A percentile compares a stretch with the other conserved stretches of the same genome.
Evolutionary conservation across 2,329 filamentous ascomycete species (phyloP).

Genomic region (Colletotrichum neosansevieriae): DNA sequence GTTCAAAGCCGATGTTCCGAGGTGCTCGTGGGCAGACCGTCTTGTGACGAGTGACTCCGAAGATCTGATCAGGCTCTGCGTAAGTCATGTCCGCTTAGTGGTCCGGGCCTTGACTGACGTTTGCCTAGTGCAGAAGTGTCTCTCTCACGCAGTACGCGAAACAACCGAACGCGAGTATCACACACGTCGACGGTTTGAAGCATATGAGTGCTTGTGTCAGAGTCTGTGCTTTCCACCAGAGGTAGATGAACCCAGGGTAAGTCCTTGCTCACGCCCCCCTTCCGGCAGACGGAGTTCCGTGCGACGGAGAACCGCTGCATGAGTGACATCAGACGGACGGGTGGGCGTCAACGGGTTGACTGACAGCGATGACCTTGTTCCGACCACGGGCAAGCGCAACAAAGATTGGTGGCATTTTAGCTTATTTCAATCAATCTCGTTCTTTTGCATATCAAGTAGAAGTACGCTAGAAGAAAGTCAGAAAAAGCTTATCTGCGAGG

Average conservation of each 20-base stretch:
- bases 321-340: slow-evolving; percentile 10
- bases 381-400: not conserved
- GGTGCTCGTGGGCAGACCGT: not conserved
- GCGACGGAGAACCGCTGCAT: not conserved
- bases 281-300: not conserved
- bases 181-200: slow-evolving; percentile 12
- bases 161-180: not conserved
- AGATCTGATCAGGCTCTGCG: too few species aligned
- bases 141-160: too few species aligned
- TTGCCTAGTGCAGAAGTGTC: not conserved
- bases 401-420: not conserved
- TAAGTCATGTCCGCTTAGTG: too few species aligned
- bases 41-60: too few species aligned
- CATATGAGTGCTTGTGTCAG: not conserved
- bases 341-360: not conserved
- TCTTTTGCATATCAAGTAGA: not conserved
- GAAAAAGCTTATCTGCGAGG: slow-evolving; percentile 7
- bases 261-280: not conserved
- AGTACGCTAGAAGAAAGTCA: not conserved
- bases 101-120: too few species aligned
- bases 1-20: not conserved
- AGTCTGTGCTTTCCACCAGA: not conserved
- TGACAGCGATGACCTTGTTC: not conserved
- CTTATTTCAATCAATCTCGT: not conserved
- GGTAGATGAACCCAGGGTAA: slow-evolving; percentile 15